Base-by-base conservation (phyloP, 345 rosid species). In the Salix brachista region DNA sequence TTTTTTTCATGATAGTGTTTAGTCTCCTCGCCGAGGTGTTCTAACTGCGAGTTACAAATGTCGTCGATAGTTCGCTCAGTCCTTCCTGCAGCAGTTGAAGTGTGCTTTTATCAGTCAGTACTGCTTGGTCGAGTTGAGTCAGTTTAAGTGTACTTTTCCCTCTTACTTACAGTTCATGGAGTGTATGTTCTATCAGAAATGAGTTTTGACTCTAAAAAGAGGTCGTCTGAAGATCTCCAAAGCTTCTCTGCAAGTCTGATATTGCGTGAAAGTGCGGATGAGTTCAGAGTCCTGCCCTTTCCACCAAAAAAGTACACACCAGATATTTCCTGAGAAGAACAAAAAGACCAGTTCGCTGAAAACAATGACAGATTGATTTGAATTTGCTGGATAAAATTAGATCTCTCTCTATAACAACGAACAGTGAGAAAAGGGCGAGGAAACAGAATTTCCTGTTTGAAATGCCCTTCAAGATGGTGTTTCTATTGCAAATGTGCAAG, bases 251-350 rank as follows among this genome's bases (percentile, higher is more conserved):
- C 91, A 54, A 90, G 88, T 80, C 66, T 84, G 7, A 67, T 68
- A n/a, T 87, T 75, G 26, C 70, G 65, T 17, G 98, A 91, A 83
- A 85, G 70, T 6, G 71, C 56, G 6, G 98, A 90, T 19, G 98
- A 90, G 56, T 78, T 70, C 8, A 93, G 64, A 36, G 83, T 88
- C 79, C 88, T 83, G 28, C 97, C 97, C 11, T 88, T 84, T 60
- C 97, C 97, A 71, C 99, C 97, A 75, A 92, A 93, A 84, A 88
- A 92, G 80, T 90, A 90, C 41, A 77, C 83, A 71, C 93, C 93
- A n/a, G 97, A 92, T 48, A 67, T 77, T 79, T 87, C 92, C 98
- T 92, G 90, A 78, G 78, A 70, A 23, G 13, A 73, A 64, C 71
- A 62, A 60, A 74, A 16, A 41, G 58, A 77, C 50, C 25, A 13